These are phyloP conservation scores for Datisca glomerata DNA, from an alignment of 306 rosid species.

Conservation along the genomic window DNA sequence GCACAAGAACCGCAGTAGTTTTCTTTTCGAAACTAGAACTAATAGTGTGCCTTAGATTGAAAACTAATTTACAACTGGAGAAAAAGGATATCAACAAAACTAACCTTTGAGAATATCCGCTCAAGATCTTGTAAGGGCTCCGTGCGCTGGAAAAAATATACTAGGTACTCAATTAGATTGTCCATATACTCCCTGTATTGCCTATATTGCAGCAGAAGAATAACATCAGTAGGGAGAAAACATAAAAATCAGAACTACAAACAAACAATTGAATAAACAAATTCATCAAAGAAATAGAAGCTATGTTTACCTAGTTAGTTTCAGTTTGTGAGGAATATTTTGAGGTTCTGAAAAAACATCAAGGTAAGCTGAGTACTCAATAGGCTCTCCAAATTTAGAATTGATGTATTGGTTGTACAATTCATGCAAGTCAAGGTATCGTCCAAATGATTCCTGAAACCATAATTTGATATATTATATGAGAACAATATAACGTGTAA, in stretches of 20 bases:
- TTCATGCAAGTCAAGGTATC: conserved; percentile 85
- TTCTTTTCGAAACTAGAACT: not conserved
- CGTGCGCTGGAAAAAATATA: conserved; percentile 76
- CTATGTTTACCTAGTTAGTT: conserved; percentile 41
- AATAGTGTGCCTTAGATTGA: no score
- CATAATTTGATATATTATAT: not conserved
- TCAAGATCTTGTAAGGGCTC: conserved; percentile 95
- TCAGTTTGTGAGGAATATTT: conserved; percentile 61
- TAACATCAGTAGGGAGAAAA: not conserved
- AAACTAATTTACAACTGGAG: not conserved
- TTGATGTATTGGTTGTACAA: conserved; percentile 62
- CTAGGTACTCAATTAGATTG: conserved; percentile 61
- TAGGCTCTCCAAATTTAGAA: conserved; percentile 92
- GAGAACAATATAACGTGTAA: no score
- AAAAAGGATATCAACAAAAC: conserved; percentile 3
- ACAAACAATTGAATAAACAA: conserved; percentile 4
- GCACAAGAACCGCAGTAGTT: no score
- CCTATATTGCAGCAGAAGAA: conserved; percentile 34
- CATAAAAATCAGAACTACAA: not conserved
- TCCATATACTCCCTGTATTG: conserved; percentile 68
- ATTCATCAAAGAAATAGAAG: not conserved
- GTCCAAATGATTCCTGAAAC: conserved; percentile 81
- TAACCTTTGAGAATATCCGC: conserved; percentile 77
- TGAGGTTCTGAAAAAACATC: conserved; percentile 64
- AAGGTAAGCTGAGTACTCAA: conserved; percentile 79